Evolutionary conservation across 352 stramenopile genomes (phyloP), one percentile per base, ranked within the genome.

Genomic region (Phytophthora tentaculata): DNA sequence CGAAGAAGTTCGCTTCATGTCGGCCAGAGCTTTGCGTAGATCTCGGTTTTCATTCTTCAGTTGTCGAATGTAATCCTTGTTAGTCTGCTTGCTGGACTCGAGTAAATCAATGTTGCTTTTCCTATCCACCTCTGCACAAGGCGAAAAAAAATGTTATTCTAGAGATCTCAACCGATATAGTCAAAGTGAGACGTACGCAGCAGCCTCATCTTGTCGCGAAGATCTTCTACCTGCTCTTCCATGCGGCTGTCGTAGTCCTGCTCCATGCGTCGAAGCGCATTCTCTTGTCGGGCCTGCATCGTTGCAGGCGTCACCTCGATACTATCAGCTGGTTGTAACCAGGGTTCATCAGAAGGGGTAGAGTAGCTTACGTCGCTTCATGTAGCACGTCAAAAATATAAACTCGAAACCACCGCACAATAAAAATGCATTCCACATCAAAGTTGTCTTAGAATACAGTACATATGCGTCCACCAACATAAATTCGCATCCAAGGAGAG

Each of bases 1-100:
- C 2, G 65, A 62, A 17, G 61, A 57, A 19, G 77, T 80, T 5
- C 84, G 77, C 62, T 95, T 93, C 17, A 97, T 55, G 55, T 96
- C 82, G 23, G 84, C 84, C 10, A 96, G 60, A 49, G 96, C 86
- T 67, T 96, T 94, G 37, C 91, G 78, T 32, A 97, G 56, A 14
- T 97, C 89, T 17, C 90, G 91, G 67, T 97, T 97, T 60, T 97
- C 91, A 60, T 85, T 81, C 50, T 96, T 91, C 47, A 98, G 74
- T 54, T 92, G 74, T 13, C 83, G 81, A 58, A 95, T 92, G 58
- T 96, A 96, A 39, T 97, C 87, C 53, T 97, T 96, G 69, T 97
- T 97, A 32, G 89, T 91, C 52, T 93, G 83, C 53, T 97, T 98
- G 63, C 81, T 96, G 17, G 89, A 83, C 55, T 97, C 86, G 19